Evolutionary conservation across 345 rosid species (phyloP), one percentile per base, ranked within the genome.

Genomic region (Cardamine chenopodiifolia): DNA sequence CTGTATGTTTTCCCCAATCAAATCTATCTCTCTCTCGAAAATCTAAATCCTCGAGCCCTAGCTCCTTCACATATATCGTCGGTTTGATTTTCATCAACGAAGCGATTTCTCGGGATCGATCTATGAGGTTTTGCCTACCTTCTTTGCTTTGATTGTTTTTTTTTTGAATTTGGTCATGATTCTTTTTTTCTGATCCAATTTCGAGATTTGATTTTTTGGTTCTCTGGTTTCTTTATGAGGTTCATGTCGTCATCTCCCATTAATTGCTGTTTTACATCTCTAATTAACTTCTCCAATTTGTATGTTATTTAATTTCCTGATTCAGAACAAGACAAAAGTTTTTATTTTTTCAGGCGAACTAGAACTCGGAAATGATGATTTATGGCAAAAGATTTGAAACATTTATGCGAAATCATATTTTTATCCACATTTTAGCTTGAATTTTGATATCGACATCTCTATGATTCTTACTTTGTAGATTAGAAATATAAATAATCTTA

Each of bases 11-110:
- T 58, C 65, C 75, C 35, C n/a, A n/a, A n/a, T n/a, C n/a, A n/a
- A 25, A 62, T 75, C 73, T 1, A 26, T 55, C 35, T 28, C 37
- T 66, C 67, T 58, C 67, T 48, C 28, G 47, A 32, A 44, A 54
- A 57, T 66, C 69, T 40, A 31, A 54, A 53, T 76, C 59, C 34
- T 76, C 61, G 66, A 69, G 58, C 79, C 69, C 69, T 59, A 48
- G 68, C 23, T 42, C 77, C 35, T n/a, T 20, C 1, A 53, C 32
- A 25, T n/a, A 20, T n/a, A 55, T 32, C 4, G 42, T 67, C 44
- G n/a, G 9, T 47, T 63, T 20, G 28, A 64, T 62, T 62, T 35
- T 25, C 72, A 52, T 60, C 70, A 1, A 23, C 65, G 42, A 34
- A 53, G 23, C 70, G 31, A 17, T 66, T 20, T 23, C 53, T 35